phyloP scores from a whole-genome alignment of 305 asterid species.

The Caryopteris hybrid region DNA sequence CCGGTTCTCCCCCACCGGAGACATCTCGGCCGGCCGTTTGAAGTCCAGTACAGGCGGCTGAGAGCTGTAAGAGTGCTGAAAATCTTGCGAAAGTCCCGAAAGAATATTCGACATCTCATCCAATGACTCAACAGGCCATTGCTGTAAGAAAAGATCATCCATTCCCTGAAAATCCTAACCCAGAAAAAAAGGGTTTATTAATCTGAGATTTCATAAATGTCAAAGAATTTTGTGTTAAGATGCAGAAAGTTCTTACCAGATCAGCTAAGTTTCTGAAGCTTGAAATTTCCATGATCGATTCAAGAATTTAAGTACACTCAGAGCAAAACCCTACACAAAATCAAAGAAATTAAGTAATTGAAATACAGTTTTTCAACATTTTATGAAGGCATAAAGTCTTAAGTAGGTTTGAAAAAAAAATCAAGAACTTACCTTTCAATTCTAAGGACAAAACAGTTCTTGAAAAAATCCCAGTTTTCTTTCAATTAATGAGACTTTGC shows the following conservation, averaged over 20 bases:
- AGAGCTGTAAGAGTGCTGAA: slow-evolving; percentile 14
- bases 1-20: slow-evolving; percentile 12
- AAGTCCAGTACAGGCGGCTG: slow-evolving; percentile 22
- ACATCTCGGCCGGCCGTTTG: slow-evolving; percentile 30
- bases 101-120: slow-evolving; percentile 24
- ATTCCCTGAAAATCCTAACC: slow-evolving; percentile 37
- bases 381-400: not conserved
- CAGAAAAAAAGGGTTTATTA: not conserved
- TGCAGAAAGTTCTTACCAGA: slow-evolving; percentile 35
- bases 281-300: slow-evolving; percentile 46
- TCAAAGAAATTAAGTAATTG: not conserved
- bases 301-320: not conserved
- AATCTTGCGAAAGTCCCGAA: slow-evolving; percentile 25
- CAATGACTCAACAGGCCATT: slow-evolving; percentile 35
- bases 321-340: slow-evolving; percentile 10
- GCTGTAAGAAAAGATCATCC: slow-evolving; percentile 41
- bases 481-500: slow-evolving; percentile 11
- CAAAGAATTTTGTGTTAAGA: not conserved
- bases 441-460: slow-evolving; percentile 23
- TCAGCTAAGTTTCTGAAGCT: slow-evolving; percentile 43
- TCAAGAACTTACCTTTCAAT: slow-evolving; percentile 21
- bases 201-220: not conserved
- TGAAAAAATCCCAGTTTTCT: slow-evolving; percentile 14
- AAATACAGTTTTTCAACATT: not conserved
- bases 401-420: slow-evolving; percentile 6